Evolutionary conservation across 2,329 filamentous ascomycete species (phyloP).

Genomic region (Fusarium phyllophilum): DNA sequence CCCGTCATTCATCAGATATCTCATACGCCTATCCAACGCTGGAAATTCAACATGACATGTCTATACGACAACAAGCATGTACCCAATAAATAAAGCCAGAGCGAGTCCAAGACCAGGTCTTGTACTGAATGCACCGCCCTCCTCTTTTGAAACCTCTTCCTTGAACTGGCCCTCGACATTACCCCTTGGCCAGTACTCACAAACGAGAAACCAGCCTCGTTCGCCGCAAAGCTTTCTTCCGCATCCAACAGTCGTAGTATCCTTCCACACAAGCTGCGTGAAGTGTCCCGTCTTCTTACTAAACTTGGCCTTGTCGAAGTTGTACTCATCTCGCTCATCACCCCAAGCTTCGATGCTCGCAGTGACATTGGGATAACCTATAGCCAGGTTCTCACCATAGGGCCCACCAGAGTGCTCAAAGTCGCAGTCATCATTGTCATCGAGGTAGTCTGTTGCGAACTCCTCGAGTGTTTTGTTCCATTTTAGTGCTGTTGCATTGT

Average conservation of each 20-base stretch:
- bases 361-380: constrained; percentile 70
- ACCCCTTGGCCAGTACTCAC: constrained; percentile 75
- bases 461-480: constrained; percentile 74
- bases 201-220: constrained; percentile 73
- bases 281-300: constrained; percentile 73
- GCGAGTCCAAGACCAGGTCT: constrained; percentile 27
- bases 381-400: constrained; percentile 79
- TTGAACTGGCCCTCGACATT: constrained; percentile 67
- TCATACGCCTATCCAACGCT: background rate
- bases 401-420: constrained; percentile 70
- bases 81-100: constrained; percentile 28
- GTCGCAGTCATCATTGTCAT: constrained; percentile 51
- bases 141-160: constrained; percentile 47
- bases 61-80: constrained; percentile 26
- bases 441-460: constrained; percentile 64
- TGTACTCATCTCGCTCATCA: constrained; percentile 61
- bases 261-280: constrained; percentile 77
- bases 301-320: constrained; percentile 68
- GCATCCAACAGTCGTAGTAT: constrained; percentile 69
- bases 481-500: constrained; percentile 66
- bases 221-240: constrained; percentile 55
- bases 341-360: constrained; percentile 74
- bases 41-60: background rate
- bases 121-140: constrained; percentile 19
- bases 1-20: constrained; percentile 1